phyloP scores from a whole-genome alignment of 768 basidiomycete genomes.

The Trametes punicea region DNA sequence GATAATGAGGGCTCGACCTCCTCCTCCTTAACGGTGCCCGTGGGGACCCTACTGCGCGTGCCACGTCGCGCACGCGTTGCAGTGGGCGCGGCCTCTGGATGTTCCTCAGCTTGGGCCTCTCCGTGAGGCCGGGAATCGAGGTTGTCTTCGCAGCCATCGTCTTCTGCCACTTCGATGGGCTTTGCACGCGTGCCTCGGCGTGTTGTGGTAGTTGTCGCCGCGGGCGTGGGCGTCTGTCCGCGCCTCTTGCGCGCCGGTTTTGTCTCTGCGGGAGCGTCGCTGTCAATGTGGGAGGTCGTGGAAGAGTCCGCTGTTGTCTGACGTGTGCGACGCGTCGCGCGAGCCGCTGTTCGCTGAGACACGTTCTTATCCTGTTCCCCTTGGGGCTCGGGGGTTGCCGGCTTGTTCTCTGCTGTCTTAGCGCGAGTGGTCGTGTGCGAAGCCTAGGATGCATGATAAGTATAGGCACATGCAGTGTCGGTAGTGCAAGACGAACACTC shows the following conservation, averaged over 20 bases:
- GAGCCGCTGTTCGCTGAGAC: conserved; percentile 3
- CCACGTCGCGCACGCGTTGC: conserved; percentile 23
- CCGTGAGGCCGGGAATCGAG: conserved; percentile 19
- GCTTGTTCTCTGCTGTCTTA: neutral
- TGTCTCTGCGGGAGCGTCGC: conserved; percentile 3
- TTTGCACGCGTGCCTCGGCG: conserved; percentile 11
- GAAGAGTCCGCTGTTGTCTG: conserved; percentile 12
- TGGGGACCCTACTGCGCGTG: conserved; percentile 22
- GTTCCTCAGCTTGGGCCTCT: neutral
- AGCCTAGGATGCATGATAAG: neutral
- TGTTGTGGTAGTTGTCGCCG: neutral
- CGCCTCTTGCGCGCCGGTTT: conserved; percentile 21
- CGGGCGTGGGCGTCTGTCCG: conserved; percentile 16
- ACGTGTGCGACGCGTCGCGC: conserved; percentile 27
- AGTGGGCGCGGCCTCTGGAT: conserved; percentile 13
- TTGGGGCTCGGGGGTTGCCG: neutral
- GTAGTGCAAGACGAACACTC: neutral
- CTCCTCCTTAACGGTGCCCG: conserved; percentile 19
- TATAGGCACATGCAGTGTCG: neutral
- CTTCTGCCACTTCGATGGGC: conserved; percentile 4
- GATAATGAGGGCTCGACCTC: conserved; percentile 9
- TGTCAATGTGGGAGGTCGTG: conserved; percentile 16
- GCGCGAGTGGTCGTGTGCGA: neutral
- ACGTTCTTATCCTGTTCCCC: conserved; percentile 10
- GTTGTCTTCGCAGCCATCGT: conserved; percentile 20